Percentiles rank a stretch among this genome's conserved stretches.
Conservation (phyloP, 2,329 filamentous ascomycete genomes). For the Capronia epimyces region DNA sequence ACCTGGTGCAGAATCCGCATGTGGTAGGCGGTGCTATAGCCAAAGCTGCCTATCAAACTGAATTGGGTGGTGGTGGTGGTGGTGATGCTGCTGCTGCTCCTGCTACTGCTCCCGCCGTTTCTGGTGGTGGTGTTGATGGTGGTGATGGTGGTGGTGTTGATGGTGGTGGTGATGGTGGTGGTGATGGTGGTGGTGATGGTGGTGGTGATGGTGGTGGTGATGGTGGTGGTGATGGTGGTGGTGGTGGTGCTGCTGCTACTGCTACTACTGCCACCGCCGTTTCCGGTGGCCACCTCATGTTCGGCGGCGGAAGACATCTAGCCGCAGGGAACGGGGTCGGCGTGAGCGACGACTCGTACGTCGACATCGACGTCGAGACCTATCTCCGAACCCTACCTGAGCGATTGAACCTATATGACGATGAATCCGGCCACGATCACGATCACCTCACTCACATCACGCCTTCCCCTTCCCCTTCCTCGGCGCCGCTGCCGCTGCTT, state of each 20-base stretch:
- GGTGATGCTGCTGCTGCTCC: too few species aligned
- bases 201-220: too few species aligned
- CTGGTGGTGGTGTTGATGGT: too few species aligned
- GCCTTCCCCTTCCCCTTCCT: slow-evolving; percentile 8
- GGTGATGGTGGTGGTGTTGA: background rate
- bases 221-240: background rate
- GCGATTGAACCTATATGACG: slow-evolving; percentile 37
- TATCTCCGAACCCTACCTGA: slow-evolving; percentile 37
- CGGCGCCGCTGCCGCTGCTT: slow-evolving; percentile 1
- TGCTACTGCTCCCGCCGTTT: too few species aligned
- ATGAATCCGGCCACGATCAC: slow-evolving; percentile 26
- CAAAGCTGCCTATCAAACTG: too few species aligned
- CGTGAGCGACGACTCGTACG: slow-evolving; percentile 43
- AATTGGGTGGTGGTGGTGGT: background rate
- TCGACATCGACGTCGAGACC: slow-evolving; percentile 43
- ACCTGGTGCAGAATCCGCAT: slow-evolving; percentile 55
- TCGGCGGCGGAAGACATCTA: slow-evolving; percentile 53
- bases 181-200: background rate
- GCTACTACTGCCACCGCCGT: too few species aligned
- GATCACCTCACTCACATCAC: too few species aligned
- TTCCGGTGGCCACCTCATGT: slow-evolving; percentile 50
- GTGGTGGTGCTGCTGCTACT: too few species aligned
- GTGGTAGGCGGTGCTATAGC: background rate
- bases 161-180: too few species aligned
- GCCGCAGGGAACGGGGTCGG: slow-evolving; percentile 43